A percentile compares a stretch with the other conserved stretches of the same genome.
These are phyloP conservation scores for Neurospora sp. DNA, from an alignment of 495 filamentous ascomycete species.

Conservation along the genomic window DNA sequence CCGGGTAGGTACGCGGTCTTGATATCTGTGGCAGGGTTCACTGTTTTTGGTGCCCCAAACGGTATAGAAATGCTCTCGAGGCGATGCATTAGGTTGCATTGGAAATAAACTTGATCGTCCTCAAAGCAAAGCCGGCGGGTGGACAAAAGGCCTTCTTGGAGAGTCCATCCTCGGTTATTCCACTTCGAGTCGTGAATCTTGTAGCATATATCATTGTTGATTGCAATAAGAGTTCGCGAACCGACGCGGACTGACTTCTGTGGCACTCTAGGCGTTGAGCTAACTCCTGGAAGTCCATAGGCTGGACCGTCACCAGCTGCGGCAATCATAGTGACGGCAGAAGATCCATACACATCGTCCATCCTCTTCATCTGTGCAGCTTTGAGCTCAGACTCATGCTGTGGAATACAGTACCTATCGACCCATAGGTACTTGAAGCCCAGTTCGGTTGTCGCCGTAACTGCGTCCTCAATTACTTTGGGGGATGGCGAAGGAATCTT, in stretches of 20 bases:
- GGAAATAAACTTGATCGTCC: conserved; percentile 26
- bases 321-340: conserved; percentile 23
- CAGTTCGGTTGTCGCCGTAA: conserved; percentile 16
- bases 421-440: conserved; percentile 28
- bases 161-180: conserved; percentile 32
- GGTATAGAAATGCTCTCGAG: neutral
- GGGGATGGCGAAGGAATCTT: conserved; percentile 2
- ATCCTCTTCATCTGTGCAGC: conserved; percentile 19
- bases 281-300: conserved; percentile 9
- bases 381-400: conserved; percentile 19
- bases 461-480: conserved; percentile 22
- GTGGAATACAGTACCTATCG: conserved; percentile 28
- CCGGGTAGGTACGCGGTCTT: fast-evolving
- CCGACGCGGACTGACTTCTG: neutral
- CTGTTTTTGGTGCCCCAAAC: neutral
- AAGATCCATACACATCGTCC: conserved; percentile 18
- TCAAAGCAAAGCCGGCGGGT: conserved; percentile 24
- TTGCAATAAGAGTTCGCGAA: conserved; percentile 3
- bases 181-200: conserved; percentile 14
- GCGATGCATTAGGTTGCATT: conserved; percentile 18
- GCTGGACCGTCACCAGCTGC: conserved; percentile 4
- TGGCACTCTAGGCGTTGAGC: conserved; percentile 2
- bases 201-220: conserved; percentile 2
- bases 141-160: conserved; percentile 28
- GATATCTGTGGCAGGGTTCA: neutral